phyloP scores from a whole-genome alignment of 148 eudicot species.

The Arbutus unedo region DNA sequence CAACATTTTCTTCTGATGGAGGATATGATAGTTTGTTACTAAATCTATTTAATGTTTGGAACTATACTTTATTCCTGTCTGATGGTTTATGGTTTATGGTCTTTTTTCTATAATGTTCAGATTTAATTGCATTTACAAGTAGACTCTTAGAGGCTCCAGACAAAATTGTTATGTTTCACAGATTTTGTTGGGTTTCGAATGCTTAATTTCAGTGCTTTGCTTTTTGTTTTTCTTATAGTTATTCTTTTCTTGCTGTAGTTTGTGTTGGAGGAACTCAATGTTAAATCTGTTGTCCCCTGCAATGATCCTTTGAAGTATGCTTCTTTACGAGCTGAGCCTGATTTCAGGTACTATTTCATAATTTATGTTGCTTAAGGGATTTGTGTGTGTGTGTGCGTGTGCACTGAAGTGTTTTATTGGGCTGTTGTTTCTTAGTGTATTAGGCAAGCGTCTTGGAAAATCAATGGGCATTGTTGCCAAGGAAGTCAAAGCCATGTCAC shows the following conservation, averaged over 20 bases:
- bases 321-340: slow-evolving; percentile 93
- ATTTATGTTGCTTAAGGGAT: slow-evolving; percentile 3
- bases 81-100: slow-evolving; percentile 4
- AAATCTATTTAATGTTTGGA: background rate
- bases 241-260: slow-evolving; percentile 36
- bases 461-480: slow-evolving; percentile 90
- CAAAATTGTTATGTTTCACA: background rate
- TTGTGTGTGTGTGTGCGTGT: background rate
- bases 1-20: background rate
- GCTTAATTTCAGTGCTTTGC: background rate
- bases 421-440: slow-evolving; percentile 43
- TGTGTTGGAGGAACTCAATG: slow-evolving; percentile 87
- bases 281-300: slow-evolving; percentile 75
- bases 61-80: background rate
- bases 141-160: background rate
- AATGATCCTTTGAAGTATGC: slow-evolving; percentile 75
- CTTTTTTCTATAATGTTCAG: background rate
- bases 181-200: background rate
- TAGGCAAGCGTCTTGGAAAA: slow-evolving; percentile 89
- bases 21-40: background rate
- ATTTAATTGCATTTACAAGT: background rate
- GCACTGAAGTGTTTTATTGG: slow-evolving; percentile 1
- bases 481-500: slow-evolving; percentile 85
- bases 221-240: background rate
- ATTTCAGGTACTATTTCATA: slow-evolving; percentile 58